Evolutionary conservation across 2,329 filamentous ascomycete species (phyloP), one percentile per base, ranked within the genome.

Genomic region (Alternaria postmessia): DNA sequence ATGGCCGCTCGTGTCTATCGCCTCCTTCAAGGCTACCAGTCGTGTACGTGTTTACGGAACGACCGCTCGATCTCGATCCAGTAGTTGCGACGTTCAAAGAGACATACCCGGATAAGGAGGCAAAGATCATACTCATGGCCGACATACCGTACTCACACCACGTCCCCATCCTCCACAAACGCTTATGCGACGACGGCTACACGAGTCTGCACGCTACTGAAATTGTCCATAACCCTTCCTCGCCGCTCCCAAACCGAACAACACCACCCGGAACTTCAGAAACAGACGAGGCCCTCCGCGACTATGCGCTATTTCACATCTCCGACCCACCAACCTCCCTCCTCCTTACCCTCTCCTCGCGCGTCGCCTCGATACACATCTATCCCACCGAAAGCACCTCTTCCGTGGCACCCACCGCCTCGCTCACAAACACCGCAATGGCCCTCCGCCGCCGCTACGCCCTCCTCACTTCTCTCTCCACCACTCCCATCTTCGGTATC

Each of bases 1-100:
- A 98, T 71, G 95, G 95, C 3, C 86, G 95, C 53, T 91, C 94
- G 0, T 99, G 95, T 74, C 84, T 99, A 24, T 97, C 93, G 7
- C 94, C 94, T 0, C 96, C 94, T 0, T 91, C 91, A 11, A 85
- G 93, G 56, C 81, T 98, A 53, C 93, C 94, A 0, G 94, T 97
- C 22, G 88, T 97, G 51, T 93, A 97, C 75, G 88, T 97, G 60
- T 98, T 95, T 75, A 99, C 95, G 0, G 86, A 85, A 49, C 89
- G 90, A 65, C 78, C 84, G 2, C 83, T 99, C 16, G 84, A 92
- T 61, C 78, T 89, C 42, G 85, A 87, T 1, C 78, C 82, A 0
- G 85, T 89, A 0, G 74, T 86, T 7, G 75, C 81, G 5, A 85
- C 87, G 0, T 94, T 98, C 77, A 84, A 85, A 67, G 79, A 83